phyloP scores from a whole-genome alignment of 1,284 basidiomycete species.

The Pulchroboletus neoregius region DNA sequence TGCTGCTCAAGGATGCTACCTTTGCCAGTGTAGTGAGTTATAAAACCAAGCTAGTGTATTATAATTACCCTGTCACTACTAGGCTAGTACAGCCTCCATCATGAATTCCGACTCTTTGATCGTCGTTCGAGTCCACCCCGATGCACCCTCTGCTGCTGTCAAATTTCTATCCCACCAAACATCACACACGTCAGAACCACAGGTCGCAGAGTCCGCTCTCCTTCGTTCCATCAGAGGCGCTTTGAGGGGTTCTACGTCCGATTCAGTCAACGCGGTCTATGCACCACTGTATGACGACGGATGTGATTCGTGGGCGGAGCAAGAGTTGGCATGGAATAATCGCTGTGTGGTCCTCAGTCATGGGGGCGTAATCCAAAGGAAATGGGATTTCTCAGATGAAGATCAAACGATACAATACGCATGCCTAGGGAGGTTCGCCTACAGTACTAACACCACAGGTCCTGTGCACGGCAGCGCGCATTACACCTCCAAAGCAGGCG shows the following conservation, averaged over 20 bases:
- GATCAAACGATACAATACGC: constrained; percentile 72
- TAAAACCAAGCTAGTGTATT: too few relatives aligned
- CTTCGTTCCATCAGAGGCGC: constrained; percentile 49
- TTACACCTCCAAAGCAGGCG: constrained; percentile 36
- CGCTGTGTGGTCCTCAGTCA: constrained; percentile 63
- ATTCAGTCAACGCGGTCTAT: constrained; percentile 36
- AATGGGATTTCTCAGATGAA: constrained; percentile 72
- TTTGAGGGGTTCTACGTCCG: constrained; percentile 47
- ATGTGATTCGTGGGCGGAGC: constrained; percentile 39
- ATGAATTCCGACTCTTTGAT: constrained; percentile 25
- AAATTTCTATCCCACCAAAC: constrained; percentile 21
- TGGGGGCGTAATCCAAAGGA: constrained; percentile 67
- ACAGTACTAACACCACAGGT: constrained; percentile 35
- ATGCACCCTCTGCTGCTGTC: constrained; percentile 33
- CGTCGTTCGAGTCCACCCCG: constrained; percentile 37
- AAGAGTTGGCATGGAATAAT: constrained; percentile 69
- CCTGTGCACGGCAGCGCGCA: constrained; percentile 38
- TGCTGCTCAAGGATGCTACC: too few relatives aligned
- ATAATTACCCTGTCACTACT: too few relatives aligned
- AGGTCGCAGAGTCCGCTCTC: constrained; percentile 39
- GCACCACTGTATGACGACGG: constrained; percentile 36
- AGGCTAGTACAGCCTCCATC: background rate
- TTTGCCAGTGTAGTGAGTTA: too few relatives aligned
- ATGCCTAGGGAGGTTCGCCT: constrained; percentile 69
- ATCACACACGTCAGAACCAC: constrained; percentile 9